Conservation (phyloP, 345 rosid species). For the Xanthoceras sorbifolium region DNA sequence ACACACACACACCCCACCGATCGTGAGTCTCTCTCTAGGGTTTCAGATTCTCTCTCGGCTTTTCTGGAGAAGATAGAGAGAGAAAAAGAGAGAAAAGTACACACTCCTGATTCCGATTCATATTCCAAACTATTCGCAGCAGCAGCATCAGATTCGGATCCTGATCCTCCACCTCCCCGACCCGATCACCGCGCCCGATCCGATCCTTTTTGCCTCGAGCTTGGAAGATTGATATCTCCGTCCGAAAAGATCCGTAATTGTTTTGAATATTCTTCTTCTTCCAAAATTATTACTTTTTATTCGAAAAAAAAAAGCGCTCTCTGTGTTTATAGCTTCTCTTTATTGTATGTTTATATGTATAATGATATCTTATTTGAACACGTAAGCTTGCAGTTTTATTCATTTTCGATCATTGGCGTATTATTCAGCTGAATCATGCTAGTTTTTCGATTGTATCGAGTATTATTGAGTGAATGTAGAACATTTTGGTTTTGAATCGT, state of each 20-base stretch:
- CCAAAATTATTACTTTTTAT: background rate
- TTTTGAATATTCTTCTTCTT: conserved; percentile 10
- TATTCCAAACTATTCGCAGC: background rate
- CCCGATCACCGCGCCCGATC: conserved; percentile 32
- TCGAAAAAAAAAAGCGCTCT: background rate
- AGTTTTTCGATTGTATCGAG: background rate
- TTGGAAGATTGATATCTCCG: background rate
- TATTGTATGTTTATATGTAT: background rate
- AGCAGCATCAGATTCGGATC: conserved; percentile 45
- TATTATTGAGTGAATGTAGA: background rate
- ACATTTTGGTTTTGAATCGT: background rate
- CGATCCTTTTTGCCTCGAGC: conserved; percentile 31
- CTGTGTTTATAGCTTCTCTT: background rate
- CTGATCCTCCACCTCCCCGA: conserved; percentile 6
- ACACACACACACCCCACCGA: no score
- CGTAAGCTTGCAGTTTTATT: background rate
- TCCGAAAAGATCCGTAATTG: conserved; percentile 23
- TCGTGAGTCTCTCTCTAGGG: conserved; percentile 31
- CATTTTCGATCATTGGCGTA: background rate
- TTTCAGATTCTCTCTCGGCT: conserved; percentile 34
- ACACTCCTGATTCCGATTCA: background rate
- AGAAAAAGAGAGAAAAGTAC: background rate
- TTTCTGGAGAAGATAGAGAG: conserved; percentile 37
- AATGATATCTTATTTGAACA: no score
- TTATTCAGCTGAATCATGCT: background rate